A percentile compares a stretch with the other conserved stretches of the same genome.
phyloP scores from a whole-genome alignment of 208 protist species.

The Leishmania mexicana region DNA sequence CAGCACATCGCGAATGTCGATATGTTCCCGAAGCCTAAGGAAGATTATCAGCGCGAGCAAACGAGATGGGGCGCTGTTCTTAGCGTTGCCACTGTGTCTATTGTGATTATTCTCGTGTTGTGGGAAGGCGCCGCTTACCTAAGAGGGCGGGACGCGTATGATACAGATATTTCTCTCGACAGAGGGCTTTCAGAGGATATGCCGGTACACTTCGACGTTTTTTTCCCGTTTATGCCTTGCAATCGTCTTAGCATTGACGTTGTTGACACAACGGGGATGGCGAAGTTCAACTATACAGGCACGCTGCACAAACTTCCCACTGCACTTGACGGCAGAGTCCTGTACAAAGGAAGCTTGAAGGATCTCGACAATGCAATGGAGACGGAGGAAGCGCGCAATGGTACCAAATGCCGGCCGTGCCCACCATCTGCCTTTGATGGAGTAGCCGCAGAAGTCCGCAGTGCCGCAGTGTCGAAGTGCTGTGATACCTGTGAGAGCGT shows the following conservation, averaged over 20 bases:
- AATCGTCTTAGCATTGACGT: slow-evolving; percentile 74
- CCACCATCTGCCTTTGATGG: slow-evolving; percentile 21
- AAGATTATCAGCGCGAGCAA: slow-evolving; percentile 65
- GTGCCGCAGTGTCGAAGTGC: slow-evolving; percentile 19
- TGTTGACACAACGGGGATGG: slow-evolving; percentile 59
- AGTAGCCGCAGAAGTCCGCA: slow-evolving; percentile 5
- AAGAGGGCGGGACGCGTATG: slow-evolving; percentile 58
- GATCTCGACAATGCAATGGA: slow-evolving; percentile 21
- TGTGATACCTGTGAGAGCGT: slow-evolving; percentile 81
- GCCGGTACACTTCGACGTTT: slow-evolving; percentile 77
- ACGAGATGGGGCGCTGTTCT: slow-evolving; percentile 51
- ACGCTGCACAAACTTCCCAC: slow-evolving; percentile 64
- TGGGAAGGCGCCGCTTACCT: slow-evolving; percentile 59
- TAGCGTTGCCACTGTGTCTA: slow-evolving; percentile 42
- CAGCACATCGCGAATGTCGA: slow-evolving; percentile 47
- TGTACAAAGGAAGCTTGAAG: slow-evolving; percentile 36
- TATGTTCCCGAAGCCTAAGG: slow-evolving; percentile 66
- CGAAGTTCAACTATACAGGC: slow-evolving; percentile 58
- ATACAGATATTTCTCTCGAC: slow-evolving; percentile 70
- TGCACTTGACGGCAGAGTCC: slow-evolving; percentile 12
- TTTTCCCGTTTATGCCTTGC: slow-evolving; percentile 67
- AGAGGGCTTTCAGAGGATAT: slow-evolving; percentile 45
- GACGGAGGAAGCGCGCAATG: slow-evolving; percentile 6
- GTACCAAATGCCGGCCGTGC: slow-evolving; percentile 47
- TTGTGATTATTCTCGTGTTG: slow-evolving; percentile 54